These are phyloP conservation scores for Micromonas commoda DNA, from an alignment of 139 green algal species.

Conservation along the genomic window DNA sequence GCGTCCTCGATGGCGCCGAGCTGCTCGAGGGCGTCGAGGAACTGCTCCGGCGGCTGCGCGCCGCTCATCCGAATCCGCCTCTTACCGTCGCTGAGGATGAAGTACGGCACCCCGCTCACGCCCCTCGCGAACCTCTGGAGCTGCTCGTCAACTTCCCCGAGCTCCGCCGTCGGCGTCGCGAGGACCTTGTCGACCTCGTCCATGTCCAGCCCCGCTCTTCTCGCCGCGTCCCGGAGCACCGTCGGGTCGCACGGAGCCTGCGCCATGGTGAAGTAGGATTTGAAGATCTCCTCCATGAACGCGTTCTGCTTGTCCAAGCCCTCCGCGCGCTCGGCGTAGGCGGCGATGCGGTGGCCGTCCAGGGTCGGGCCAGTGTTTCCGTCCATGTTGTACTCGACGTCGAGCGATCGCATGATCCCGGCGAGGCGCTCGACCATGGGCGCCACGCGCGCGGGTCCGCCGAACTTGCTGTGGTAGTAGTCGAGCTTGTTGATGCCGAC, in stretches of 20 bases:
- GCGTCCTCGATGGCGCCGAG: background rate
- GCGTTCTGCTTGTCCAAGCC: constrained; percentile 45
- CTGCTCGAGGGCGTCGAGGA: constrained; percentile 25
- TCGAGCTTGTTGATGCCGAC: constrained; percentile 51
- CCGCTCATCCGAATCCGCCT: constrained; percentile 37
- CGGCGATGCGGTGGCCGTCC: constrained; percentile 50
- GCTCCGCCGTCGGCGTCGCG: constrained; percentile 26
- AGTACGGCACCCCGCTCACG: constrained; percentile 52
- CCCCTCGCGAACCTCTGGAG: constrained; percentile 17
- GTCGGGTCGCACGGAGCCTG: constrained; percentile 32
- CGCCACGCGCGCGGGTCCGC: constrained; percentile 34
- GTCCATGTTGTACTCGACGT: constrained; percentile 29
- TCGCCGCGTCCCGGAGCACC: constrained; percentile 43
- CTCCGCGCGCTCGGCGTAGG: constrained; percentile 23
- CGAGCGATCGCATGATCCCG: constrained; percentile 39
- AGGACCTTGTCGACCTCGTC: constrained; percentile 38
- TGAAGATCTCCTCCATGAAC: constrained; percentile 57
- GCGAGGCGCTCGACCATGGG: constrained; percentile 37
- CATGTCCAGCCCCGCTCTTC: constrained; percentile 40
- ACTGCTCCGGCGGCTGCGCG: constrained; percentile 48
- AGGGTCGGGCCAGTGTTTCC: constrained; percentile 51
- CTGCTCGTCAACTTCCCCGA: constrained; percentile 25
- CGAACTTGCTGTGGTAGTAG: constrained; percentile 60
- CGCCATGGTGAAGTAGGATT: constrained; percentile 53
- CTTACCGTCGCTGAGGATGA: constrained; percentile 43